phyloP scores from a whole-genome alignment of 495 filamentous ascomycete genomes.

The Neurospora sublineolata region DNA sequence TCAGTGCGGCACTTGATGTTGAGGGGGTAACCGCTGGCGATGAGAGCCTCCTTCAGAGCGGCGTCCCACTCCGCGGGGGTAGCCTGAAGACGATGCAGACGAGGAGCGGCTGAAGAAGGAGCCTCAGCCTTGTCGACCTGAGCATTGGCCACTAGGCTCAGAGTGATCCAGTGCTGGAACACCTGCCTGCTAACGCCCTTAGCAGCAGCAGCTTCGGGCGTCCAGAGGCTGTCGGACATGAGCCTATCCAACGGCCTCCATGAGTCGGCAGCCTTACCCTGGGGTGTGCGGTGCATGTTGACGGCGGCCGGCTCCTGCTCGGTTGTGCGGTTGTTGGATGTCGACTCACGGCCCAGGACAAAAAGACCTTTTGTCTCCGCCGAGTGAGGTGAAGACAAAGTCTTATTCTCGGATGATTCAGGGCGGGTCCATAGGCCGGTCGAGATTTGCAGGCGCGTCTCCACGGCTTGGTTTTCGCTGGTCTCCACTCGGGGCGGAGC shows the following conservation, averaged over 20 bases:
- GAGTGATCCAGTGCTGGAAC: background rate
- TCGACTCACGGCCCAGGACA: background rate
- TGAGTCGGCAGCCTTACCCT: background rate
- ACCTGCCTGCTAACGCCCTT: slow-evolving; percentile 5
- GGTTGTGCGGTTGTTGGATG: slow-evolving; percentile 21
- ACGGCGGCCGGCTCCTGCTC: slow-evolving; percentile 25
- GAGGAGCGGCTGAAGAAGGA: background rate
- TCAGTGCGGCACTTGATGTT: slow-evolving; percentile 5
- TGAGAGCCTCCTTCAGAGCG: slow-evolving; percentile 24
- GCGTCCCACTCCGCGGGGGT: slow-evolving; percentile 23
- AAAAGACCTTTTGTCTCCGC: slow-evolving; percentile 7
- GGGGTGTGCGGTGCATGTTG: slow-evolving; percentile 17
- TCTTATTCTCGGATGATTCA: background rate
- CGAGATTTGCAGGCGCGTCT: slow-evolving; percentile 5
- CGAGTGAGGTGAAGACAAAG: slow-evolving; percentile 10
- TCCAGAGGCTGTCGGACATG: slow-evolving; percentile 26
- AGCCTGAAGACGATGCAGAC: background rate
- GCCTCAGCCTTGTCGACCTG: background rate
- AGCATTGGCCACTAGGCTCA: background rate
- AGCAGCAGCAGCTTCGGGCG: background rate
- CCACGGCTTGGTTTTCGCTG: slow-evolving; percentile 3
- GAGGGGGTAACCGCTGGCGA: slow-evolving; percentile 6
- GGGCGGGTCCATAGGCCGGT: slow-evolving; percentile 16
- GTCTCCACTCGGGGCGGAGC: background rate
- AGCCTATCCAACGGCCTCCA: slow-evolving; percentile 17